A percentile compares a stretch with the other conserved stretches of the same genome.
Evolutionary conservation across 139 green algal species (phyloP).

Genomic region (Eudorina sp.): DNA sequence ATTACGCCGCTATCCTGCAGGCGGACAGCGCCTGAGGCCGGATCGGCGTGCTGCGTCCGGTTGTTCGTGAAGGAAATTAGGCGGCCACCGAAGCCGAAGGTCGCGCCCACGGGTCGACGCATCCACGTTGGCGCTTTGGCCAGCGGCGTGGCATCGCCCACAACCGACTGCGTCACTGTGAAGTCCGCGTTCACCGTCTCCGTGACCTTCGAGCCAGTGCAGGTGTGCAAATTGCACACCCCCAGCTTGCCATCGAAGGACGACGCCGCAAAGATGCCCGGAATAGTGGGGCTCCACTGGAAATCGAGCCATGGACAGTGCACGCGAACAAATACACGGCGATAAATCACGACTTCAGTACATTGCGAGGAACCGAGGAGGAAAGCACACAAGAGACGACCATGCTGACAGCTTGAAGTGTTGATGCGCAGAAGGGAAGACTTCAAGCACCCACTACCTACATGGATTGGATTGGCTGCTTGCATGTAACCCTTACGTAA

Average conservation of each 20-base stretch:
- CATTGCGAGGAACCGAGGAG: too few species aligned
- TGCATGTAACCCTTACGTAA: too few species aligned
- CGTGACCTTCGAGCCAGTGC: conserved; percentile 59
- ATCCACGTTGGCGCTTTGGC: conserved; percentile 90
- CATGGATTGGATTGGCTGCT: too few species aligned
- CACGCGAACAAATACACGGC: too few species aligned
- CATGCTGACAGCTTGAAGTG: too few species aligned
- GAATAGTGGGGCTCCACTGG: conserved; percentile 82
- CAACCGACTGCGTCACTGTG: conserved; percentile 56
- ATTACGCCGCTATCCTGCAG: conserved; percentile 25
- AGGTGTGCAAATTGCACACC: conserved; percentile 74
- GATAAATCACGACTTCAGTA: too few species aligned
- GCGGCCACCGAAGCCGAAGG: conserved; percentile 92
- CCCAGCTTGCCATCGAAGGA: conserved; percentile 82
- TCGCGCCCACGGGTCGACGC: conserved; percentile 76
- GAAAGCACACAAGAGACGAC: too few species aligned
- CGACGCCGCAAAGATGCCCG: conserved; percentile 81
- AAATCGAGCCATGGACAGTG: background rate
- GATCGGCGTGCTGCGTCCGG: conserved; percentile 63
- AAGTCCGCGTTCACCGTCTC: conserved; percentile 77
- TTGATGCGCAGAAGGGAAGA: too few species aligned
- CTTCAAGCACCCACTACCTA: too few species aligned
- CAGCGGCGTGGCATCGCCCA: conserved; percentile 63
- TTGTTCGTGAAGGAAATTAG: conserved; percentile 80
- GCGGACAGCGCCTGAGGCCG: conserved; percentile 25